Evolutionary conservation across 1,284 basidiomycete genomes (phyloP).

Genomic region (Entoloma clypeatum): DNA sequence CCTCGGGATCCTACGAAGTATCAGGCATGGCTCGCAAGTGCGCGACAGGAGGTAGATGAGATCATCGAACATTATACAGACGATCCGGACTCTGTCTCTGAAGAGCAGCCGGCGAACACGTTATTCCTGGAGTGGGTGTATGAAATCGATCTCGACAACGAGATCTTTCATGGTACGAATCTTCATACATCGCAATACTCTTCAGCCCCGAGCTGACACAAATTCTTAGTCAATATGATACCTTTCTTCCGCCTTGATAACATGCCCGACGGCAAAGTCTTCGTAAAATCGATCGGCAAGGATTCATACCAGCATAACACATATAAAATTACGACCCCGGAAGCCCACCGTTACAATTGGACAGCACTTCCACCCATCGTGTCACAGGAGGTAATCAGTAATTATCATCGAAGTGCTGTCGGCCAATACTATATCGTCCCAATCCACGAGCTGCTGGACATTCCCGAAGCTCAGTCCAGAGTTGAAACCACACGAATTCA

Average conservation of each 20-base stretch:
- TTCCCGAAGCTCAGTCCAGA: background rate
- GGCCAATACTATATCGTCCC: background rate
- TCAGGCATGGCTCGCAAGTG: background rate
- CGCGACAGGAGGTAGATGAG: background rate
- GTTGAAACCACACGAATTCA: background rate
- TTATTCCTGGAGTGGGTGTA: background rate
- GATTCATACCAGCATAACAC: background rate
- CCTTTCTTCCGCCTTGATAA: background rate
- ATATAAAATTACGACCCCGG: background rate
- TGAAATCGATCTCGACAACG: constrained; percentile 4
- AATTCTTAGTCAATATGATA: background rate
- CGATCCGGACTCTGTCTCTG: too few relatives aligned
- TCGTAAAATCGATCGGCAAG: background rate
- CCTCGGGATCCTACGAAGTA: background rate
- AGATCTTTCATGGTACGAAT: constrained; percentile 3
- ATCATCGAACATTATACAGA: too few relatives aligned
- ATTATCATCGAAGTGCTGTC: background rate
- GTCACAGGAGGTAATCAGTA: background rate
- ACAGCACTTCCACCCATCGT: background rate
- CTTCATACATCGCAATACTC: background rate
- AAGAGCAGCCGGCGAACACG: background rate
- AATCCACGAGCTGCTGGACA: constrained; percentile 1
- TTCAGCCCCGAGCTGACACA: background rate
- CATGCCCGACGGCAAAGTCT: background rate
- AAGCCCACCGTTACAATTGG: constrained; percentile 5